Evolutionary conservation across 2,329 filamentous ascomycete genomes (phyloP), one percentile per base, ranked within the genome.

Genomic region (Epichloe scottii): DNA sequence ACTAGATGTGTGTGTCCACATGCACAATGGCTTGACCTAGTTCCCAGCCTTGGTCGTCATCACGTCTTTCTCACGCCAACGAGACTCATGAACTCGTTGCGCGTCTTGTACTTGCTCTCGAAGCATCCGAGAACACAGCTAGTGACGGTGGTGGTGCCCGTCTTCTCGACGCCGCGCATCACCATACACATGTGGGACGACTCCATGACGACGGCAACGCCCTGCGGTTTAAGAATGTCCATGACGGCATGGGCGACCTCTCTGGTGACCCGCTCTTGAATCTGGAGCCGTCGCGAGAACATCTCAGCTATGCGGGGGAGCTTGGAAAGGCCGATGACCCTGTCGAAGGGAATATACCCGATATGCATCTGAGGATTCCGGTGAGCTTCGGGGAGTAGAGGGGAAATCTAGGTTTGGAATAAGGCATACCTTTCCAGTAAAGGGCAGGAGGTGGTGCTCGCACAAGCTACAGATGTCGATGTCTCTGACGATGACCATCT

Each of bases 61-160:
- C 26, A 30, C 26, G 3, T 30, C 26, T 0, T 30, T 30, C 7
- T 30, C 26, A 30, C 8, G 39, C 78, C 78, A 35, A 84, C 73
- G 38, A 98, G 76, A 60, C 84, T 95, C 63, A 98, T 71, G 63
- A 98, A 98, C 69, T 98, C 93, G 65, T 95, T 94, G 60, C 93
- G 77, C 11, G 91, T 96, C 76, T 95, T 96, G 54, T 89, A 88
- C 60, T 87, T 88, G 54, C 84, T 84, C 63, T 95, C 84, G 76
- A 98, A 95, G 62, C 89, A 90, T 38, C 93, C 93, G n/a, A 97
- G 79, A 70, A 98, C 94, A 66, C 91, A 97, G 72, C 89, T 96
- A n/a, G 93, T 98, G 38, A 94, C 93, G 6, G 93, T 97, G 17
- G 79, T 85, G 48, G 87, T 84, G 40, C 77, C 80, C 0, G 89